Percentiles rank a stretch among this genome's conserved stretches.
These are phyloP conservation scores for Apiotrichum porosum DNA, from an alignment of 1,284 basidiomycete genomes.

Conservation along the genomic window DNA sequence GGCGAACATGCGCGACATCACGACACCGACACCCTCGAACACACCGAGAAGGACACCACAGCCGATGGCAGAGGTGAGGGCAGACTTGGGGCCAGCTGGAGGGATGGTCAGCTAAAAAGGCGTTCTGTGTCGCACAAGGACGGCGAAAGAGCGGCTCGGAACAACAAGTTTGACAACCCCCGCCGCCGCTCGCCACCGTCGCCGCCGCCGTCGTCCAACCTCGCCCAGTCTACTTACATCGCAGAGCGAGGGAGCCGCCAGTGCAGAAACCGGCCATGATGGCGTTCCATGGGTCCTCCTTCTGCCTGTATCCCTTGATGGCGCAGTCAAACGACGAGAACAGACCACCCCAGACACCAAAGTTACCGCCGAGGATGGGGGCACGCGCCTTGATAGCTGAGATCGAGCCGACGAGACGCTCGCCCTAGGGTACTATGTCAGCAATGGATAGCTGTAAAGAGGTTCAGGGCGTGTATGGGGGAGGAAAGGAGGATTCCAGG, in stretches of 20 bases:
- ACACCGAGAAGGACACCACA: conserved; percentile 96
- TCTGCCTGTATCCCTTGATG: conserved; percentile 94
- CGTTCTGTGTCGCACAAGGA: neutral
- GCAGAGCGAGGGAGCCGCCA: conserved; percentile 88
- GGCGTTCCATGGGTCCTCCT: conserved; percentile 99
- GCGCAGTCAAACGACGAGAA: conserved; percentile 97
- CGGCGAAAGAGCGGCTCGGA: neutral
- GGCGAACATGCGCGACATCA: conserved; percentile 47
- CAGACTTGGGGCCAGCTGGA: conserved; percentile 83
- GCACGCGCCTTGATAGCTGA: conserved; percentile 98
- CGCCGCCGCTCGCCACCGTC: too few relatives aligned
- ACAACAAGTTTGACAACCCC: neutral
- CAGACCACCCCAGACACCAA: conserved; percentile 97
- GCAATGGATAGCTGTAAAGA: too few relatives aligned
- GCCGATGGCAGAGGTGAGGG: conserved; percentile 83
- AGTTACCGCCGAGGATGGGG: conserved; percentile 95
- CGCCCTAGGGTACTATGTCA: conserved; percentile 60
- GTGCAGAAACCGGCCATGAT: conserved; percentile 98
- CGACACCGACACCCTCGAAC: conserved; percentile 61
- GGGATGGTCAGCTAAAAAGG: conserved; percentile 2
- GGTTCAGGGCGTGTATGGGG: too few relatives aligned
- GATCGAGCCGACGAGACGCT: conserved; percentile 86
- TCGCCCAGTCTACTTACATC: too few relatives aligned
- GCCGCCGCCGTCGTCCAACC: too few relatives aligned
- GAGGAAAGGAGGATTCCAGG: too few relatives aligned